phyloP scores from a whole-genome alignment of 129 eudicot genomes.

The Pittosporum tobira region DNA sequence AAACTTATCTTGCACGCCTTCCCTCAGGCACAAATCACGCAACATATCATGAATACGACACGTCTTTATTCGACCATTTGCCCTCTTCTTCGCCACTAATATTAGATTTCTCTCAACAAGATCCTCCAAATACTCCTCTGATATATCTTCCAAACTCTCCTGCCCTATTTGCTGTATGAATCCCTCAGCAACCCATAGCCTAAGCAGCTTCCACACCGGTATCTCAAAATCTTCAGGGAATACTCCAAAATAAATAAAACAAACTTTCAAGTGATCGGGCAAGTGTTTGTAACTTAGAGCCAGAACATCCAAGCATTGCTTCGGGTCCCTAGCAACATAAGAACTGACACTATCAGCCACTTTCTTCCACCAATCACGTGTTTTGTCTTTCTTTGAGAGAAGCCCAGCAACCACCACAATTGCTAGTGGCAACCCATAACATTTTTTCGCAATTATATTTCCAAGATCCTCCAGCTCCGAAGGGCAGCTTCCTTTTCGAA shows the following conservation, averaged over 20 bases:
- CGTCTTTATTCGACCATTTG: slow-evolving; percentile 37
- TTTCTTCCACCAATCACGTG: slow-evolving; percentile 33
- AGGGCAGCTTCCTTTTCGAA: slow-evolving; percentile 24
- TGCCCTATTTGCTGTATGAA: slow-evolving; percentile 30
- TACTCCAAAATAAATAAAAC: slow-evolving; percentile 33
- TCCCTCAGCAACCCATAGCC: slow-evolving; percentile 52
- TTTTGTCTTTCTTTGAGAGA: slow-evolving; percentile 22
- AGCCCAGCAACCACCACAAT: slow-evolving; percentile 41
- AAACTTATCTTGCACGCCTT: slow-evolving; percentile 36
- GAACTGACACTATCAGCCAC: slow-evolving; percentile 35
- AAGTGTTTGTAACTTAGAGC: slow-evolving; percentile 47
- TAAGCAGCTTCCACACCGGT: slow-evolving; percentile 33
- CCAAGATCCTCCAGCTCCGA: slow-evolving; percentile 20
- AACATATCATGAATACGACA: slow-evolving; percentile 51
- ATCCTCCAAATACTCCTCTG: slow-evolving; percentile 43
- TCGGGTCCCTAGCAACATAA: slow-evolving; percentile 31
- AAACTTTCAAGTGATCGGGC: slow-evolving; percentile 29
- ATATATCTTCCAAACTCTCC: slow-evolving; percentile 33
- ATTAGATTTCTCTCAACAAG: slow-evolving; percentile 41
- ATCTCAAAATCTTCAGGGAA: slow-evolving; percentile 42
- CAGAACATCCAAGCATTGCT: slow-evolving; percentile 35
- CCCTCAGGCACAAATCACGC: slow-evolving; percentile 37
- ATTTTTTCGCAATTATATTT: slow-evolving; percentile 26
- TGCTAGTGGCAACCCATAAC: slow-evolving; percentile 41
- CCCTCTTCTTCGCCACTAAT: slow-evolving; percentile 28